Base-by-base conservation (phyloP, 192 early-diverging fungal genomes). In the Cetraspora pellucida region DNA sequence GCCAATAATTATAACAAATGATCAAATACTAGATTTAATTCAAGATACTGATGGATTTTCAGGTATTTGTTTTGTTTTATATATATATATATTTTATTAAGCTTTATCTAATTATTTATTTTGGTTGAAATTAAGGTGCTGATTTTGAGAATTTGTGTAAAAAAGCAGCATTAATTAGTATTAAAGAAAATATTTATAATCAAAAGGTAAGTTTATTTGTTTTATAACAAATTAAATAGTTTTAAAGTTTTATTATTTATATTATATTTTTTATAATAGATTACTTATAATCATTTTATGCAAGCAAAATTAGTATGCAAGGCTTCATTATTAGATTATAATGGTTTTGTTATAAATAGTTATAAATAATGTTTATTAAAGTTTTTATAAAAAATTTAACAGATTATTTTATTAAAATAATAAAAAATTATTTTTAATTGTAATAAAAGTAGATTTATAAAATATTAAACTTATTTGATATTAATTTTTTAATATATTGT, bases 101-200 rank as follows among this genome's bases (percentile, higher is more conserved):
- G 60, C 0, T 49, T 46, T 57, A 23, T 61, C 30, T 28, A 31
- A 49, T 63, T 27, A 6, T 21, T 6, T 11, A 30, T 58, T 14
- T 57, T 5, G 54, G 3, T 7, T 58, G 30, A 10, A 37, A 49
- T 21, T 80, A 74, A 89, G 93, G 93, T 25, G 94, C 93, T 9
- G 91, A 95, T 77, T 75, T 96, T 45, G 93, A 94, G 70, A 94
- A 93, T 78, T 61, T 94, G 23, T 94, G 93, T 70, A 89, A 93
- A 37, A 94, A 96, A 66, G 93, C 95, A 0, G 94, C 93, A 14
- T 79, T 93, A 72, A 84, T 84, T 37, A 82, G 87, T 59, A 80
- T 93, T 70, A 87, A 90, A 46, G 82, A 90, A 60, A 82, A 88
- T 77, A 86, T 91, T 44, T 69, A 81, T 13, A 87, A 86, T 46